These are phyloP conservation scores for Nakazawaea laoshanensis DNA, from an alignment of 805 yeast species.

Conservation along the genomic window DNA sequence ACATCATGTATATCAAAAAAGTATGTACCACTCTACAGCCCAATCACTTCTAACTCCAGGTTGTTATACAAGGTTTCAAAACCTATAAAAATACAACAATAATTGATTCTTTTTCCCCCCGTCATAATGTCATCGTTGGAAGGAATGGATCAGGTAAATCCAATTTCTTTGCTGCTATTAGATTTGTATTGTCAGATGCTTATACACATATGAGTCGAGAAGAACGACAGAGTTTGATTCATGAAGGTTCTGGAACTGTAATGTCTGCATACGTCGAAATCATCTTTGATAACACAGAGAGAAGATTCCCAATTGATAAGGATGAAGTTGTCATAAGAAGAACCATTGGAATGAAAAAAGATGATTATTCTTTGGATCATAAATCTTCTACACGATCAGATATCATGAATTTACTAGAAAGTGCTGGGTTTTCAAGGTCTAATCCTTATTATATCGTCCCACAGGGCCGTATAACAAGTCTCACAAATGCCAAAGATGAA, in stretches of 20 bases:
- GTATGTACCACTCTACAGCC: conserved; percentile 14
- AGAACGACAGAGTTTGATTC: conserved; percentile 79
- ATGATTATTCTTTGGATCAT: conserved; percentile 80
- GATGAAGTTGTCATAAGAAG: conserved; percentile 71
- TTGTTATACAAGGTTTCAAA: conserved; percentile 85
- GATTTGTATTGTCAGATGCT: conserved; percentile 88
- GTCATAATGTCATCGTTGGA: conserved; percentile 82
- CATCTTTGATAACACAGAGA: conserved; percentile 71
- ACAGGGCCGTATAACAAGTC: conserved; percentile 82
- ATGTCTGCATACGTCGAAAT: conserved; percentile 93
- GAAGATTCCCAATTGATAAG: conserved; percentile 62
- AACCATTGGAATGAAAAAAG: conserved; percentile 89
- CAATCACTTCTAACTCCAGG: conserved; percentile 21
- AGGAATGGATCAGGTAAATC: conserved; percentile 97
- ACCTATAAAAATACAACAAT: conserved; percentile 81
- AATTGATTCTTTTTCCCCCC: conserved; percentile 69
- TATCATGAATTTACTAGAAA: conserved; percentile 72
- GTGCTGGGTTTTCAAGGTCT: conserved; percentile 85
- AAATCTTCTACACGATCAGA: conserved; percentile 74
- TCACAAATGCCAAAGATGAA: conserved; percentile 82
- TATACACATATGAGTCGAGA: conserved; percentile 77
- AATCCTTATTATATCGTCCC: conserved; percentile 97
- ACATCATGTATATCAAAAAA: conserved; percentile 21
- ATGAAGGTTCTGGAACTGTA: conserved; percentile 84
- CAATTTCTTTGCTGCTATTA: conserved; percentile 88